Base-by-base conservation (phyloP, 345 rosid genomes). In the Salix caprea region DNA sequence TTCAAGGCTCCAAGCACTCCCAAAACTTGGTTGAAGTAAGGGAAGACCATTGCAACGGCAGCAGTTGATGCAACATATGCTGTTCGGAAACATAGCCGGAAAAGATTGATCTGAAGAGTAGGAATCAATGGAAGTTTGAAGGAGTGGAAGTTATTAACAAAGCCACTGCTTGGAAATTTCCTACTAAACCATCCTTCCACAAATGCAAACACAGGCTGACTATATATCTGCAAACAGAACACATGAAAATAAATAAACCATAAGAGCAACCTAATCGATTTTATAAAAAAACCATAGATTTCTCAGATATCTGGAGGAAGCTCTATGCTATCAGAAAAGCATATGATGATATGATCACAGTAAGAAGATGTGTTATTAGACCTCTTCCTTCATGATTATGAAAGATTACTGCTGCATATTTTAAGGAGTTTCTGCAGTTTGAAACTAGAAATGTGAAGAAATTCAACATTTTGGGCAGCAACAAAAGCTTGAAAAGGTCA, bases 161-260 rank as follows among this genome's bases (percentile, higher is more conserved):
- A 84, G 39, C 68, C 71, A 40, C 78, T 85, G 79, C 58, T 67
- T 2, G 88, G 90, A 73, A 69, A 89, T 64, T 81, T 89, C 30
- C 32, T 58, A 6, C 70, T 68, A n/a, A 81, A 65, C 86, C 87
- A 91, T 78, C 83, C 85, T 81, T 94, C 98, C 69, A 72, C 79
- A 21, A 82, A 79, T 50, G 91, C 90, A 42, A 89, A 94, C 46
- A 92, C 79, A 0, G 98, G 94, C 72, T 94, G 96, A 66, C 90
- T 86, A 7, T 18, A 88, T 24, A 91, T 84, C 94, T 93, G 86
- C 16, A 52, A 58, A 66, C 34, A 50, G 34, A 82, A 32, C 75
- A 69, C 4, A 66, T 14, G 34, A 19, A 65, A 34, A 26, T 5
- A n/a, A 3, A 28, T 34, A 72, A n/a, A 34, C 26, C 28, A 19